phyloP scores from a whole-genome alignment of 2,329 filamentous ascomycete genomes.

The Tetracladium maxilliforme region DNA sequence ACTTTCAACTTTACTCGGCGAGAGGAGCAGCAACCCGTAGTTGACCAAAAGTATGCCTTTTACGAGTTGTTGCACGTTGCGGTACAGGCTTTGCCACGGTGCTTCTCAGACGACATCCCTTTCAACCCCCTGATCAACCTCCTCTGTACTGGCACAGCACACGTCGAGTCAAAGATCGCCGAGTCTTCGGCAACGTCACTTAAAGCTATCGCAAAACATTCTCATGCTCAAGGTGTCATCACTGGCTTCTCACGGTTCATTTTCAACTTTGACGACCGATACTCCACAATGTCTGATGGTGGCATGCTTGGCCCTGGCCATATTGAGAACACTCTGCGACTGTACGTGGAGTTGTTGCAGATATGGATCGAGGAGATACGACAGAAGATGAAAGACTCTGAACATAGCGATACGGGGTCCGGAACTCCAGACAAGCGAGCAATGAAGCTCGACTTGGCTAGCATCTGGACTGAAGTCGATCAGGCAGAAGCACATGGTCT shows the following conservation, averaged over 20 bases:
- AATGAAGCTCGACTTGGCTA: slow-evolving; percentile 70
- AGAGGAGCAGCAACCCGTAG: slow-evolving; percentile 58
- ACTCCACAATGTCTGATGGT: slow-evolving; percentile 95
- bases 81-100: slow-evolving; percentile 89
- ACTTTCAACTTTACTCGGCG: slow-evolving; percentile 81
- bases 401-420: slow-evolving; percentile 48
- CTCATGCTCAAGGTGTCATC: slow-evolving; percentile 86
- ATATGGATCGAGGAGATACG: slow-evolving; percentile 98
- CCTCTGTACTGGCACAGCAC: slow-evolving; percentile 89
- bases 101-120: slow-evolving; percentile 76
- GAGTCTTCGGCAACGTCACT: slow-evolving; percentile 82
- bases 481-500: slow-evolving; percentile 93
- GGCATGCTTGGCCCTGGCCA: slow-evolving; percentile 89
- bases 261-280: slow-evolving; percentile 95
- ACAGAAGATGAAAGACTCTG: slow-evolving; percentile 64
- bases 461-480: slow-evolving; percentile 84
- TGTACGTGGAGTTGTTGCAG: slow-evolving; percentile 85
- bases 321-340: slow-evolving; percentile 81
- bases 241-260: slow-evolving; percentile 96
- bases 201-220: slow-evolving; percentile 88
- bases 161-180: slow-evolving; percentile 86
- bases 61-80: slow-evolving; percentile 93
- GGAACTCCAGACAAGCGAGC: slow-evolving; percentile 53
- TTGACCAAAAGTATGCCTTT: slow-evolving; percentile 84
- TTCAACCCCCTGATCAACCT: slow-evolving; percentile 91